A percentile compares a stretch with the other conserved stretches of the same genome.
Evolutionary conservation across 352 stramenopile species (phyloP).

Genomic region (Phytophthora pisi): DNA sequence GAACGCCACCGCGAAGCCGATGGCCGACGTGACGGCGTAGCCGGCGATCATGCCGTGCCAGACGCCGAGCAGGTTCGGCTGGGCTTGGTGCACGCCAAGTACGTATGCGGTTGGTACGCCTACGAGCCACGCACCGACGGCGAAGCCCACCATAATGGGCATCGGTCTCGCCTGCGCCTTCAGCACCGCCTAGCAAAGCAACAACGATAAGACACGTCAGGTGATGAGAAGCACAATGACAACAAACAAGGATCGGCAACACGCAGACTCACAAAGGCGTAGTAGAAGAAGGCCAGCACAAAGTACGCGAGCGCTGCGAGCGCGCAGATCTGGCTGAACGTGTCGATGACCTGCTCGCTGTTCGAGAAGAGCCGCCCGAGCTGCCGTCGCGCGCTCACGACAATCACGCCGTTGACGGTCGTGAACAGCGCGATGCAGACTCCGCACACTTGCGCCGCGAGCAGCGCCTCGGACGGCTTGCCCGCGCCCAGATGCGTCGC

Average conservation of each 20-base stretch:
- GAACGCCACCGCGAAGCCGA: constrained; percentile 69
- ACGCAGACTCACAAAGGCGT: constrained; percentile 55
- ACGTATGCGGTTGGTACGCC: constrained; percentile 76
- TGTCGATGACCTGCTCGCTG: constrained; percentile 61
- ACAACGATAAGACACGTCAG: not conserved
- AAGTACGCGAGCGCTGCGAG: constrained; percentile 69
- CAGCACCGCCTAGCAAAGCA: constrained; percentile 57
- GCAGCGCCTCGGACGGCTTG: constrained; percentile 43
- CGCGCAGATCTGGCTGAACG: constrained; percentile 64
- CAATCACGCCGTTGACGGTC: constrained; percentile 43
- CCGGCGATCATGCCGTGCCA: constrained; percentile 71
- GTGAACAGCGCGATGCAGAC: constrained; percentile 53
- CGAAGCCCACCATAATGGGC: constrained; percentile 66
- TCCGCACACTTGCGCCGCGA: constrained; percentile 61
- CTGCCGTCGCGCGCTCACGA: constrained; percentile 50
- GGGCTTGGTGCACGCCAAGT: constrained; percentile 49
- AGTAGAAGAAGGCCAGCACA: constrained; percentile 85
- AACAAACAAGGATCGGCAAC: not conserved
- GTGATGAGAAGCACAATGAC: not conserved
- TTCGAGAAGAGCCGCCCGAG: constrained; percentile 80
- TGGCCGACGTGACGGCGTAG: constrained; percentile 75
- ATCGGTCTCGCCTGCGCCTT: constrained; percentile 62
- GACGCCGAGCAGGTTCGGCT: constrained; percentile 60
- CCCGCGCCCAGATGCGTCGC: constrained; percentile 65
- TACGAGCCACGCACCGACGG: constrained; percentile 72